Conservation (phyloP, 2,329 filamentous ascomycete genomes). For the Hirsutella rhossiliensis region DNA sequence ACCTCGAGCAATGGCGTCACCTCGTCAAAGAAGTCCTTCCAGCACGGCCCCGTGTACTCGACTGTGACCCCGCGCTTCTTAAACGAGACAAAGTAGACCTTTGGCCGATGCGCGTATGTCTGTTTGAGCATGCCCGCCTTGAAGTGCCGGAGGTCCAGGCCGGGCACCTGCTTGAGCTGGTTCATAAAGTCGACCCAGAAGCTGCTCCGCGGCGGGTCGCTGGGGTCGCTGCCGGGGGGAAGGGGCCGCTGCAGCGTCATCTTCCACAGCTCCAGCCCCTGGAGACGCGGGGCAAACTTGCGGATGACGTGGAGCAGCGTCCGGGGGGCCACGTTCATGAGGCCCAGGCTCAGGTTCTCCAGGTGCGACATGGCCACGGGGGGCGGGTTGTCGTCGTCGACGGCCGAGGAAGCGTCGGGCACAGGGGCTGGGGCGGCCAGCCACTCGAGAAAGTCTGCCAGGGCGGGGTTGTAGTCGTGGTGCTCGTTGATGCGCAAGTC, state of each 20-base stretch:
- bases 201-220: constrained; percentile 9
- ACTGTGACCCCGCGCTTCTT: not conserved
- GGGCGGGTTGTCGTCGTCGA: constrained; percentile 2
- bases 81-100: constrained; percentile 6
- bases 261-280: constrained; percentile 32
- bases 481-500: constrained; percentile 24
- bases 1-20: constrained; percentile 10
- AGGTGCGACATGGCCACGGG: constrained; percentile 21
- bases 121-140: constrained; percentile 17
- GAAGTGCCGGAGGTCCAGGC: constrained; percentile 21
- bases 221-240: not conserved
- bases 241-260: constrained; percentile 16
- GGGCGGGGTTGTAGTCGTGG: not conserved
- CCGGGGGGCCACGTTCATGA: constrained; percentile 14
- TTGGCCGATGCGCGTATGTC: constrained; percentile 7
- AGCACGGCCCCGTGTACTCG: constrained; percentile 22
- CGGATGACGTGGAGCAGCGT: constrained; percentile 21
- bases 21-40: constrained; percentile 21
- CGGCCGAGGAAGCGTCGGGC: not conserved
- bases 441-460: constrained; percentile 5
- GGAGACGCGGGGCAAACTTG: constrained; percentile 32
- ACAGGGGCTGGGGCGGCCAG: not conserved
- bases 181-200: constrained; percentile 28
- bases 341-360: constrained; percentile 31
- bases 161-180: constrained; percentile 16